Base-by-base conservation (phyloP, 1,139 yeast genomes). In the Suhomyces wounanorum region DNA sequence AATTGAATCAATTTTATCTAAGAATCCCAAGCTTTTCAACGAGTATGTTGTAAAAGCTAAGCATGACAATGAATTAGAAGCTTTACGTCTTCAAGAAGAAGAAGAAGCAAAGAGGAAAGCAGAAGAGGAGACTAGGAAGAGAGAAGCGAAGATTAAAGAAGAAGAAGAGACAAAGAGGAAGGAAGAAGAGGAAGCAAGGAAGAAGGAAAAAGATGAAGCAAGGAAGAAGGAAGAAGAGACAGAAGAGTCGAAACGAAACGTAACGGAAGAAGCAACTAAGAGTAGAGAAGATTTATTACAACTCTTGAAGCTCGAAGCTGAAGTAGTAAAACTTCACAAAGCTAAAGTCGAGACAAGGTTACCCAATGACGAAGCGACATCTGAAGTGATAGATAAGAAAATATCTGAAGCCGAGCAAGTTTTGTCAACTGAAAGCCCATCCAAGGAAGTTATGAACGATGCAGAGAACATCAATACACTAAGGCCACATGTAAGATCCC, bases 1-100 rank as follows among this genome's bases (percentile, higher is more conserved):
- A 7, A 62, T 74, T 17, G 81, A 77, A 33, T 55, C 57, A 1
- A 54, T 67, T 14, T 51, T 70, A 40, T 69, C 68, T 35, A 69
- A 67, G 1, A 57, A 61, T 3, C 75, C 78, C 0, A 63, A 68
- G 10, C 55, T 70, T 1, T 69, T 66, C 52, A 73, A 72, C 55
- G 67, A 64, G 3, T 71, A 66, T 53, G 68, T 72, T 16, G 66
- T 63, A 1, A 69, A 65, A 53, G 68, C 71, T 16, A 51, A 47
- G 31, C 52, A 47, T 17, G 43, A 42, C 26, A 52, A 43, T 33
- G 43, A 42, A 17, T 39, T 36, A 9, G 49, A 44, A 13, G 49
- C 44, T 8, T 21, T 39, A 17, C 39, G 42, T 9, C 14, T 31
- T 14, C 11, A 31, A 17, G 44, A 43, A 25, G 41, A 43, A 37